phyloP scores from a whole-genome alignment of 768 basidiomycete species.

The Mycena sanguinolenta region DNA sequence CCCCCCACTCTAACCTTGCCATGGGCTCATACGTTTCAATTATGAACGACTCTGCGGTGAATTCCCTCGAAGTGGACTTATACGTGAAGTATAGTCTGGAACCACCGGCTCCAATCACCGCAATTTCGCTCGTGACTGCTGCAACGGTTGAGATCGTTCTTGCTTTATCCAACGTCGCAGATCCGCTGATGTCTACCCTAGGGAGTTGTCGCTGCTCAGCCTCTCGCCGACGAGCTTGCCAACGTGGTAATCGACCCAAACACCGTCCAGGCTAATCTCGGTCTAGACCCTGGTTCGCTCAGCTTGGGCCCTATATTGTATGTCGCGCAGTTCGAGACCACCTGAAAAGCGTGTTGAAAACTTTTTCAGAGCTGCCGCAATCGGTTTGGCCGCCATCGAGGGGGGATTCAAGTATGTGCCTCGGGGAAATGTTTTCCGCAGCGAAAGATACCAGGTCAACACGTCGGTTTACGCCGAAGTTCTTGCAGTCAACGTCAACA shows the following conservation, averaged over 20 bases:
- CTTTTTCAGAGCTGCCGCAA: not conserved
- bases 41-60: conserved; percentile 4
- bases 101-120: not conserved
- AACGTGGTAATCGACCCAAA: not conserved
- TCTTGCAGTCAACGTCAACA: not conserved
- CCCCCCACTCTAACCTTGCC: not conserved
- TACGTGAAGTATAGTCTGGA: conserved; percentile 10
- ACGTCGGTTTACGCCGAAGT: not conserved
- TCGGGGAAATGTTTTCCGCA: not conserved
- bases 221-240: not conserved
- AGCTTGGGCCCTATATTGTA: not conserved
- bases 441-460: not conserved
- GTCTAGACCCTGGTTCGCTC: not conserved
- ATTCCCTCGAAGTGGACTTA: not conserved
- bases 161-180: not conserved
- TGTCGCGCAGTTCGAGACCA: not conserved
- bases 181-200: not conserved
- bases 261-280: not conserved
- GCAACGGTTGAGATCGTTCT: not conserved
- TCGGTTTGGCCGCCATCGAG: not conserved
- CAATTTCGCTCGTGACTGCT: not conserved
- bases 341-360: not conserved
- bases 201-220: not conserved
- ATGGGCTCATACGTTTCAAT: conserved; percentile 18
- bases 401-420: not conserved